Evolutionary conservation across 768 basidiomycete genomes (phyloP).

Genomic region (Lactarius deliciosus): DNA sequence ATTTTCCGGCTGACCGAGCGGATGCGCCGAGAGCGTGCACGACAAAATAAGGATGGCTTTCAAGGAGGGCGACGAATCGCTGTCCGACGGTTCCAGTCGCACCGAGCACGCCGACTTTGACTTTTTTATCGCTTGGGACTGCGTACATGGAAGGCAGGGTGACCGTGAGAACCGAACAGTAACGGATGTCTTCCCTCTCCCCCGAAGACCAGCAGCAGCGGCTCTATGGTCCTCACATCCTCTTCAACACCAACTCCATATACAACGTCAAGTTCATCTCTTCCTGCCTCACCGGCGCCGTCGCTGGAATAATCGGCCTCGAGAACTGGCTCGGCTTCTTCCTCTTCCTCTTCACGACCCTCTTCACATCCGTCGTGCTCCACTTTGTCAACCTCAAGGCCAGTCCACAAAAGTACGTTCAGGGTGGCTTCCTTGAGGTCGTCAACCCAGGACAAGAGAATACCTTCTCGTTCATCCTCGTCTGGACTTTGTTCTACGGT

Average conservation of each 20-base stretch:
- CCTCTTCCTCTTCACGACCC: slow-evolving; percentile 66
- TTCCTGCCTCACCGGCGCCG: slow-evolving; percentile 82
- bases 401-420: slow-evolving; percentile 58
- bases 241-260: slow-evolving; percentile 57
- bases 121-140: slow-evolving; percentile 30
- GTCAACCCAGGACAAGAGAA: slow-evolving; percentile 89
- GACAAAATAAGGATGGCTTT: slow-evolving; percentile 86
- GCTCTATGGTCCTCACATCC: slow-evolving; percentile 65
- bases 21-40: slow-evolving; percentile 90
- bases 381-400: slow-evolving; percentile 71
- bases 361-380: slow-evolving; percentile 65
- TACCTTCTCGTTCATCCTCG: slow-evolving; percentile 84
- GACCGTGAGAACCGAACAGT: not conserved
- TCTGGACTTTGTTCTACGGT: slow-evolving; percentile 96
- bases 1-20: slow-evolving; percentile 79
- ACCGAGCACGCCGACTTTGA: slow-evolving; percentile 75
- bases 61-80: slow-evolving; percentile 87
- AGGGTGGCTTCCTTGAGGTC: slow-evolving; percentile 64
- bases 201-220: slow-evolving; percentile 54
- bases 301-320: slow-evolving; percentile 86
- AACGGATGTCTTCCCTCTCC: slow-evolving; percentile 29
- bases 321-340: slow-evolving; percentile 83
- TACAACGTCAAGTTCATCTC: slow-evolving; percentile 75
- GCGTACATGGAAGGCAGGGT: slow-evolving; percentile 16
- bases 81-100: slow-evolving; percentile 96